These are phyloP conservation scores for Saccharomyces jurei DNA, from an alignment of 805 yeast species.

Conservation along the genomic window DNA sequence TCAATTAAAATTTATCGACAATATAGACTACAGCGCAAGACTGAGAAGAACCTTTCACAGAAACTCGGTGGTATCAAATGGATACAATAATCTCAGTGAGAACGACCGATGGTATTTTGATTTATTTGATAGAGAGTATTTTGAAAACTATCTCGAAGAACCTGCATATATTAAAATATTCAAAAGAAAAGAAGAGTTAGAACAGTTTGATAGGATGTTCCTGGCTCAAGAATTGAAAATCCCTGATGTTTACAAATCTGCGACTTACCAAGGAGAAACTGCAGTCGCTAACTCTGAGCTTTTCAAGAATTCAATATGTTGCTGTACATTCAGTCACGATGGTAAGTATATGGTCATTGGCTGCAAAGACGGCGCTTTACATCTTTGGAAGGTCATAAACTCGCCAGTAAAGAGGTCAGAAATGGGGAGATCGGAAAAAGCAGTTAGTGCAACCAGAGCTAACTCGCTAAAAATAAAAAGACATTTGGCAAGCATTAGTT, in stretches of 20 bases:
- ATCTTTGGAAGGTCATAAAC: conserved; percentile 73
- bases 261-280: conserved; percentile 1
- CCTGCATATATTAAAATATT: conserved; percentile 51
- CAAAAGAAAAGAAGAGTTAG: conserved; percentile 40
- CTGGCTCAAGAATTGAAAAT: conserved; percentile 55
- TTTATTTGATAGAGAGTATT: conserved; percentile 31
- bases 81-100: conserved; percentile 2
- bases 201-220: conserved; percentile 44
- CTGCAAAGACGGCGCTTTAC: conserved; percentile 61
- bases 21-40: neutral
- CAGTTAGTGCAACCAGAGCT: conserved; percentile 7
- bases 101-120: conserved; percentile 11
- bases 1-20: neutral
- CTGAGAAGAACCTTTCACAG: neutral
- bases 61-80: neutral
- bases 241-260: conserved; percentile 7
- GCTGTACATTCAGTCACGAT: conserved; percentile 63
- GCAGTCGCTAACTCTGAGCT: conserved; percentile 1
- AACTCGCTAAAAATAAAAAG: conserved; percentile 3
- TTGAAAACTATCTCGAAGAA: conserved; percentile 36
- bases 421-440: conserved; percentile 17
- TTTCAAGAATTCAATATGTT: conserved; percentile 49
- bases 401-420: conserved; percentile 62
- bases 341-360: conserved; percentile 82
- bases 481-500: neutral